phyloP scores from a whole-genome alignment of 352 stramenopile species.

The Pythium periplocum region DNA sequence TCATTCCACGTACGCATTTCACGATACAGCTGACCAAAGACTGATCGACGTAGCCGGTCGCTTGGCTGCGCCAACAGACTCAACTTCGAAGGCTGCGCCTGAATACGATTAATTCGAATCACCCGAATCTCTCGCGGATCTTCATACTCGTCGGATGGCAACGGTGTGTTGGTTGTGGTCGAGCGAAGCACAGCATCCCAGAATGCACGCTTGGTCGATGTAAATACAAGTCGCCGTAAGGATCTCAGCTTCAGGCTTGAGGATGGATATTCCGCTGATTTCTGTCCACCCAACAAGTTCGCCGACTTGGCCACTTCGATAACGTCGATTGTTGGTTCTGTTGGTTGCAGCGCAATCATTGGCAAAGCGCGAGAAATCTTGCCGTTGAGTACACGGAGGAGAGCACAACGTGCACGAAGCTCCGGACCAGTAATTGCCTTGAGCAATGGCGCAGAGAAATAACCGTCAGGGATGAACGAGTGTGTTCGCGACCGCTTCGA shows the following conservation, averaged over 20 bases:
- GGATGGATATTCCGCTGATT: constrained; percentile 50
- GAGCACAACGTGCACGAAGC: constrained; percentile 86
- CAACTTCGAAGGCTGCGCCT: constrained; percentile 83
- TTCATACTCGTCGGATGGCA: constrained; percentile 99
- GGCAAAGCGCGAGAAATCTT: constrained; percentile 86
- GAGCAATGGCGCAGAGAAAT: constrained; percentile 64
- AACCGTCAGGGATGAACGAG: constrained; percentile 58
- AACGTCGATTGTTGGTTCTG: constrained; percentile 31
- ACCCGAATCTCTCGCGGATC: constrained; percentile 96
- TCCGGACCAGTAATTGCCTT: constrained; percentile 52
- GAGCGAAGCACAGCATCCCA: constrained; percentile 92
- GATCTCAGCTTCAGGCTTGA: constrained; percentile 71
- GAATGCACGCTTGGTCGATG: constrained; percentile 91
- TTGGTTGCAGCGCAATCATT: constrained; percentile 70
- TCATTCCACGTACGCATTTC: constrained; percentile 95
- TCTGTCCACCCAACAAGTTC: neutral
- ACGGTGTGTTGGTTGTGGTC: constrained; percentile 95
- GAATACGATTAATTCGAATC: constrained; percentile 97
- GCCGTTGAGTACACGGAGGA: constrained; percentile 91
- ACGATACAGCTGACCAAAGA: constrained; percentile 97
- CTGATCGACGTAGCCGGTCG: constrained; percentile 87
- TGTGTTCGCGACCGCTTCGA: constrained; percentile 22
- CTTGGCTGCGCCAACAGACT: constrained; percentile 84
- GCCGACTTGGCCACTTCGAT: constrained; percentile 41
- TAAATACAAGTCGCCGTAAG: constrained; percentile 82